phyloP scores from a whole-genome alignment of 106 monocot species.

The Dendrobium nobile region DNA sequence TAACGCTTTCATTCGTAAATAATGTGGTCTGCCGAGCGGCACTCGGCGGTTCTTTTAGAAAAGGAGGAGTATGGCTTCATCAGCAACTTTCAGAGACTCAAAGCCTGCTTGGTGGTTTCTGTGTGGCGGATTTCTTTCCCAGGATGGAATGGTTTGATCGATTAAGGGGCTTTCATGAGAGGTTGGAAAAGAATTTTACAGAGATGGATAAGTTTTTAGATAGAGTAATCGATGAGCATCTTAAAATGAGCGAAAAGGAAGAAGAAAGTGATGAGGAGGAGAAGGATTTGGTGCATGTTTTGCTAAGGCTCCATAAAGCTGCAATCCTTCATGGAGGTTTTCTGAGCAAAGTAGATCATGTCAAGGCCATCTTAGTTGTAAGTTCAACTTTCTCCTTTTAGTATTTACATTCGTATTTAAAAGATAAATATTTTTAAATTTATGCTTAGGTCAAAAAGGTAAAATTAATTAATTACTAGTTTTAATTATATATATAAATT shows the following conservation, averaged over 20 bases:
- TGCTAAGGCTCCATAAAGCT: conserved; percentile 14
- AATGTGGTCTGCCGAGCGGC: not conserved
- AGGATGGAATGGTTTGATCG: conserved; percentile 9
- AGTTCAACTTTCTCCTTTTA: no score
- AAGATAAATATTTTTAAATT: no score
- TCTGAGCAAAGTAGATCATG: not conserved
- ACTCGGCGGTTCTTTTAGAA: not conserved
- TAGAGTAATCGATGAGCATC: conserved; percentile 14
- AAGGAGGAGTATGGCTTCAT: not conserved
- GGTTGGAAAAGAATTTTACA: conserved; percentile 12
- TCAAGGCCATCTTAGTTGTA: no score
- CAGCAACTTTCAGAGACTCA: conserved; percentile 6
- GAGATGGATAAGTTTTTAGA: conserved; percentile 14
- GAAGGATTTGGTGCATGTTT: conserved; percentile 9
- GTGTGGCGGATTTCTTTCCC: conserved; percentile 19
- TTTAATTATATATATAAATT: no score
- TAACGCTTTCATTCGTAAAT: not conserved
- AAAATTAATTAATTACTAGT: no score
- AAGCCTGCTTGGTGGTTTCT: conserved; percentile 14
- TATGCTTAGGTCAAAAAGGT: no score
- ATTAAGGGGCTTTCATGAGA: conserved; percentile 10
- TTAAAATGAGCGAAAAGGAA: not conserved
- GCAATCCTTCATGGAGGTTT: not conserved
- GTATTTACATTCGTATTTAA: no score
- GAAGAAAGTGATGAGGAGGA: not conserved